Evolutionary conservation across 2,329 filamentous ascomycete species (phyloP), one percentile per base, ranked within the genome.

Genomic region (Colletotrichum sp.): DNA sequence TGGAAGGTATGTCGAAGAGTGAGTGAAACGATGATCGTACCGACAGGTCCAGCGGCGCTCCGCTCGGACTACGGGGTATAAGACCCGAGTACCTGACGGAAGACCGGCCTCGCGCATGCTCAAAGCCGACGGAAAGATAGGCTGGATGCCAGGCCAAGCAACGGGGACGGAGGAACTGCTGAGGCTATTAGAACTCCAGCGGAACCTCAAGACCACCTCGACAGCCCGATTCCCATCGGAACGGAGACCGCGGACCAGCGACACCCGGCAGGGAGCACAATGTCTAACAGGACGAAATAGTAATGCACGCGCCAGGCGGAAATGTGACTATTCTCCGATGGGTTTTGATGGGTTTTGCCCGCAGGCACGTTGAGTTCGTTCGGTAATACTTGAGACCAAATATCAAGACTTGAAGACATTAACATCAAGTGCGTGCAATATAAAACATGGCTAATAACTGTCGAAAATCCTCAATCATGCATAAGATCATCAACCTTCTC

Each of bases 391-490:
- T 3, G 8, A n/a, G 19, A 44, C 5, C 19, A 57, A 8, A 27
- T 8, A 1, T 27, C 52, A 16, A 16, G 4, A 8, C 8, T 22
- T 5, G 8, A 16, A 57, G 39, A 5, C 4, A 8, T 8, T 13
- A 16, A 3, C 0, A 22, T 27, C 22, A 6, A 9, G 6, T 1
- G 19, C 19, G 19, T n/a, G 39, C 5, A 3, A 2, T 44, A 44
- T 44, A 44, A 44, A n/a, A 44, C 39, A n/a, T 44, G 2, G 9
- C 19, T 44, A 3, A 12, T 44, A 5, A 44, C 9, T 44, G 3
- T 12, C 0, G 39, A 6, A 4, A n/a, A 44, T 12, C 2, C 19
- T 44, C 0, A n/a, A 44, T 44, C 5, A 6, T n/a, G 5, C 1
- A 44, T 4, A n/a, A 12, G 9, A n/a, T 4, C 5, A 44, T 11